phyloP scores from a whole-genome alignment of 345 rosid genomes.

The Rhodomyrtus tomentosa region DNA sequence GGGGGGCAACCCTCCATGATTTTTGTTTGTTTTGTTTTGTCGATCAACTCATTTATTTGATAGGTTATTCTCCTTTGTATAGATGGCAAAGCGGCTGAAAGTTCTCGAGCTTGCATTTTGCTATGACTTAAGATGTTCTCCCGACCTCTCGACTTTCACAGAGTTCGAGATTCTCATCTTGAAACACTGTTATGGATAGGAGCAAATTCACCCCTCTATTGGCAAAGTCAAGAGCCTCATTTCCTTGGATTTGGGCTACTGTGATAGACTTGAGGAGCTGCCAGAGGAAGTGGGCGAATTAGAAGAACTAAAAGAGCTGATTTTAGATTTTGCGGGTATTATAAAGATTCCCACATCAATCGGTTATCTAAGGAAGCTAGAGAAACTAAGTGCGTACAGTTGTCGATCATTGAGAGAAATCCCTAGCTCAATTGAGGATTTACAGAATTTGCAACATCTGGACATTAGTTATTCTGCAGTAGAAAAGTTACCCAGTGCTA shows the following conservation, averaged over 20 bases:
- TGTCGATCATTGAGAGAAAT: too few species aligned
- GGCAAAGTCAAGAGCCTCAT: not conserved
- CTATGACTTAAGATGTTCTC: not conserved
- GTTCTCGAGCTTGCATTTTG: not conserved
- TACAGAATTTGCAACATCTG: too few species aligned
- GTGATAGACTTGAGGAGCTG: not conserved
- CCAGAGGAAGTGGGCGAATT: not conserved
- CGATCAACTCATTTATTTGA: not conserved
- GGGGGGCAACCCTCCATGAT: fast-evolving
- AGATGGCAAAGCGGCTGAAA: not conserved
- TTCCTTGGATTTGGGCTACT: not conserved
- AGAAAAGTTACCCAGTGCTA: too few species aligned
- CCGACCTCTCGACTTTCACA: not conserved
- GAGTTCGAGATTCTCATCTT: not conserved
- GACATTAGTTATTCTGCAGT: too few species aligned
- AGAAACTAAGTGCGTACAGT: not conserved
- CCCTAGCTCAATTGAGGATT: too few species aligned
- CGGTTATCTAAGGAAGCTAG: not conserved
- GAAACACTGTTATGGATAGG: fast-evolving
- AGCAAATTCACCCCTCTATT: not conserved
- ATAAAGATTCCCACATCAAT: not conserved
- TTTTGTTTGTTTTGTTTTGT: not conserved
- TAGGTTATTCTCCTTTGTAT: not conserved
- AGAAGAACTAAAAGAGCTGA: not conserved
- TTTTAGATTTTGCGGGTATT: fast-evolving